Conservation (phyloP, 371 early-diverging fungal species). For the Mortierella sp. region DNA sequence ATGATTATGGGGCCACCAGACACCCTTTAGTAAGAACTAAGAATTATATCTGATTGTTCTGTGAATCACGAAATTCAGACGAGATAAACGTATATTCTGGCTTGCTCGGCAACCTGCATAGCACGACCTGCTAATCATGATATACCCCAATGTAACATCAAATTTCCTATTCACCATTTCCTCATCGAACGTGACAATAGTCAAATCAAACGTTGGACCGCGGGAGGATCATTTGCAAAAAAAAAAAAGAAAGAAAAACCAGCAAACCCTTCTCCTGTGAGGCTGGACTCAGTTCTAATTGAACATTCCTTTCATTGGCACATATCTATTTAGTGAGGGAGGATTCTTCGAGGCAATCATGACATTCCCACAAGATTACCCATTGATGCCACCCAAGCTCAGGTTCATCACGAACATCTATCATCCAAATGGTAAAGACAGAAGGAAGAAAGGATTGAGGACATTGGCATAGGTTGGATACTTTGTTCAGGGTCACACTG, state of each 20-base stretch:
- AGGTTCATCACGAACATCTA: conserved; percentile 86
- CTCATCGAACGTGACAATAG: not conserved
- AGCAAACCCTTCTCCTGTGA: not conserved
- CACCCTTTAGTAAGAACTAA: conserved; percentile 80
- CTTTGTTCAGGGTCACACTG: not conserved
- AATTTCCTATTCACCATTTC: not conserved
- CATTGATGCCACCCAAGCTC: conserved; percentile 88
- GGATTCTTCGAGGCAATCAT: conserved; percentile 92
- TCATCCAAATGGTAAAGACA: conserved; percentile 80
- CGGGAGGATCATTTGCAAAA: not conserved
- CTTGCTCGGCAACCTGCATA: not conserved
- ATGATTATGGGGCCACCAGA: conserved; percentile 91
- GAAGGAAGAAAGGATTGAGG: not conserved
- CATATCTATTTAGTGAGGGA: conserved; percentile 73
- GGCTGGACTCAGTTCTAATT: not conserved
- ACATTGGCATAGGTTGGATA: not conserved
- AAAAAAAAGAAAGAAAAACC: not conserved
- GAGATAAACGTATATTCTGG: not conserved
- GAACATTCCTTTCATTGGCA: not conserved
- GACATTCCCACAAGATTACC: conserved; percentile 87
- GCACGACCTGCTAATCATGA: not conserved
- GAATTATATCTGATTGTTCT: not conserved
- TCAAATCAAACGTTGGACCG: not conserved
- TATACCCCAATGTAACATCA: not conserved
- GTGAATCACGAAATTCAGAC: not conserved